Evolutionary conservation across 2,329 filamentous ascomycete species (phyloP).

Genomic region (Botrytis sinoallii): DNA sequence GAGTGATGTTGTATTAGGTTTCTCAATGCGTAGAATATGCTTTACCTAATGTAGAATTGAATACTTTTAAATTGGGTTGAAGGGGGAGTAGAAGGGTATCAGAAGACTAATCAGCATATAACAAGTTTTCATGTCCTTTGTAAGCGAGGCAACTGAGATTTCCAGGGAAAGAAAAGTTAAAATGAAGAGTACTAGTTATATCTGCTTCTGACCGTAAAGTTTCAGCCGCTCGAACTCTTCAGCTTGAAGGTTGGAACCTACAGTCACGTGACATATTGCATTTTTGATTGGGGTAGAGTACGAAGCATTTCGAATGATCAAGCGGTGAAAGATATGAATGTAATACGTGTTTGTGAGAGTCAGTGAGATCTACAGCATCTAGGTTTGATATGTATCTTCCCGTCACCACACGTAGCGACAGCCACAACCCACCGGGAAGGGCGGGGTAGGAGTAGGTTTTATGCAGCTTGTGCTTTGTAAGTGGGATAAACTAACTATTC

Average conservation of each 20-base stretch:
- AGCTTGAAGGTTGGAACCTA: no score
- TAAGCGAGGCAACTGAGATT: neutral
- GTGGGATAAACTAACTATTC: neutral
- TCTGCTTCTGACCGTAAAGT: neutral
- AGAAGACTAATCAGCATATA: neutral
- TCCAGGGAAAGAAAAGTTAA: neutral
- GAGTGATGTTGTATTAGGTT: neutral
- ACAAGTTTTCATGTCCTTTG: neutral
- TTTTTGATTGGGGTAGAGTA: neutral
- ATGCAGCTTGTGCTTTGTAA: neutral
- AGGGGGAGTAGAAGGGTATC: neutral
- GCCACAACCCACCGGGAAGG: neutral
- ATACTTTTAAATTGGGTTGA: neutral
- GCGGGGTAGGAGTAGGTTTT: neutral
- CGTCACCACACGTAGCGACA: neutral
- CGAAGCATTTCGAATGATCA: neutral
- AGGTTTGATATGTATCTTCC: neutral
- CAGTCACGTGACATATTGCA: neutral
- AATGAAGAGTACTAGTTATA: neutral
- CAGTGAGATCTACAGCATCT: neutral
- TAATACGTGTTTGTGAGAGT: neutral
- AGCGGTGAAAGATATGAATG: neutral
- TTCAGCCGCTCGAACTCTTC: neutral
- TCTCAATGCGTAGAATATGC: neutral
- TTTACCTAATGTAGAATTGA: neutral